Evolutionary conservation across 345 rosid species (phyloP).

Genomic region (Gossypium rotundifolium): DNA sequence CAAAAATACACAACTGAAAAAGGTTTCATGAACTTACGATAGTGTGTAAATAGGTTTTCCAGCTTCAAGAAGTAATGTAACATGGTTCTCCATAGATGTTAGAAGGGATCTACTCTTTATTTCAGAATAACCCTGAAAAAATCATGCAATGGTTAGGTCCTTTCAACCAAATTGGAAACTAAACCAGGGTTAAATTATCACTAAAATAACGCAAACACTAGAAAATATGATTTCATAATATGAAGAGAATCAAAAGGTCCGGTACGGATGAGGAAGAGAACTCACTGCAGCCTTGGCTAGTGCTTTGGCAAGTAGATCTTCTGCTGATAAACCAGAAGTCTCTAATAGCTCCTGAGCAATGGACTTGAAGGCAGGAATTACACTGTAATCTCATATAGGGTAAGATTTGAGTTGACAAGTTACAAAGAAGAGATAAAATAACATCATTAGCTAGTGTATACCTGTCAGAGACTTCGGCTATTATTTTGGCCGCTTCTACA

Average conservation of each 20-base stretch:
- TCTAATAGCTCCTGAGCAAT: conserved; percentile 75
- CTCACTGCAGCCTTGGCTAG: conserved; percentile 89
- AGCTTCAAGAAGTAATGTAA: conserved; percentile 65
- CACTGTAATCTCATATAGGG: conserved; percentile 42
- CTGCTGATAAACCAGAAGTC: conserved; percentile 69
- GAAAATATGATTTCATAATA: neutral
- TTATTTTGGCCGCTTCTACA: conserved; percentile 61
- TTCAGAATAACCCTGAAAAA: conserved; percentile 78
- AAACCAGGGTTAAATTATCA: neutral
- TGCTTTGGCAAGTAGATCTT: conserved; percentile 84
- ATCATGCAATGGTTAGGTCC: neutral
- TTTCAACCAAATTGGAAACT: neutral
- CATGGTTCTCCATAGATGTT: conserved; percentile 82
- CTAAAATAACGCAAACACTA: neutral
- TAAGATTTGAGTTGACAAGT: neutral
- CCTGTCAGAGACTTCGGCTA: conserved; percentile 86
- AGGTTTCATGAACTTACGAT: conserved; percentile 48
- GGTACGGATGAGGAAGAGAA: neutral
- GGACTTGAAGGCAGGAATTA: conserved; percentile 74
- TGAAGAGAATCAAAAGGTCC: neutral
- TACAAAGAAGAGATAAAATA: neutral
- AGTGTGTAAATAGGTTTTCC: conserved; percentile 63
- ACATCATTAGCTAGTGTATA: conserved; percentile 16
- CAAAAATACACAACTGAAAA: neutral
- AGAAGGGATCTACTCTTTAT: conserved; percentile 85